Percentiles rank a stretch among this genome's conserved stretches.
Evolutionary conservation across 2,329 filamentous ascomycete genomes (phyloP).

Genomic region (Orbilia brochopaga): DNA sequence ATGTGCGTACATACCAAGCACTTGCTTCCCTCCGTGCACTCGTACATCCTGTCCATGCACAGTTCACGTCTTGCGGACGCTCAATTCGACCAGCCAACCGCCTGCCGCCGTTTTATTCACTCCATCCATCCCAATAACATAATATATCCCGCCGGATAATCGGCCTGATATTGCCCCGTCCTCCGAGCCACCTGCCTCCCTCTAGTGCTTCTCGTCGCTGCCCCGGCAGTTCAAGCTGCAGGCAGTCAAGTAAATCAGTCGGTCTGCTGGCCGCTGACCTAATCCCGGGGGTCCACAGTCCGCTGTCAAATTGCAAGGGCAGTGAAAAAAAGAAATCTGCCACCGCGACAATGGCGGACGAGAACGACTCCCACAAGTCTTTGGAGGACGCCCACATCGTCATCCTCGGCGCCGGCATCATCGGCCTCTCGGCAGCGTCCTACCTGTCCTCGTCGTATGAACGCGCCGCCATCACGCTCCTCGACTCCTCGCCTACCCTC

Average conservation of each 20-base stretch:
- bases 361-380: constrained; percentile 23
- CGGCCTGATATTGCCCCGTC: constrained; percentile 42
- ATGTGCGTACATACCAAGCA: too few species aligned
- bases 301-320: neutral
- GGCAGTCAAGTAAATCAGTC: too few species aligned
- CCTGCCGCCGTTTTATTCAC: neutral
- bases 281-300: neutral
- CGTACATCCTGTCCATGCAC: too few species aligned
- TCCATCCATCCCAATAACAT: neutral
- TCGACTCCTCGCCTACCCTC: constrained; percentile 67
- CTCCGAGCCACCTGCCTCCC: constrained; percentile 7
- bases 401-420: constrained; percentile 73
- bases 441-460: constrained; percentile 64
- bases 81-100: neutral
- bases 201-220: too few species aligned
- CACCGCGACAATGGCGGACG: constrained; percentile 20
- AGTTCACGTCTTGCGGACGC: too few species aligned
- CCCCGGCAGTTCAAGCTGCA: constrained; percentile 24
- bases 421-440: constrained; percentile 73
- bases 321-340: constrained; percentile 24
- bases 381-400: constrained; percentile 60
- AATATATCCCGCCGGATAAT: constrained; percentile 9
- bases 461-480: constrained; percentile 63
- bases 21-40: too few species aligned
- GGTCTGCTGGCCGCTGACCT: constrained; percentile 4